A percentile compares a stretch with the other conserved stretches of the same genome.
Conservation (phyloP, 2,329 filamentous ascomycete genomes). For the Zymoseptoria brevis region DNA sequence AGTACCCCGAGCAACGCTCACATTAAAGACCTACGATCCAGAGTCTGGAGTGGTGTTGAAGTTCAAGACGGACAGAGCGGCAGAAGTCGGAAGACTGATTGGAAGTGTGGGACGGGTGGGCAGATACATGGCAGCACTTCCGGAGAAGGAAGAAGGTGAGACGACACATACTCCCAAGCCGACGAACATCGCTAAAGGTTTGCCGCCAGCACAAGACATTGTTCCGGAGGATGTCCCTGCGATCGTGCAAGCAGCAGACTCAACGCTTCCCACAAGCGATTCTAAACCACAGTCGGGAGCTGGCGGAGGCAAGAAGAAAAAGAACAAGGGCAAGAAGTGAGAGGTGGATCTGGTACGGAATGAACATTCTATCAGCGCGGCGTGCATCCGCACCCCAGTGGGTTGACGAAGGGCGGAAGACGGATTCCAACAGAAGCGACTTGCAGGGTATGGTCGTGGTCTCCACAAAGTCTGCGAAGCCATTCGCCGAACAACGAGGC, state of each 20-base stretch:
- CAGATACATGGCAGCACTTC: constrained; percentile 49
- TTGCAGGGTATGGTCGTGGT: background rate
- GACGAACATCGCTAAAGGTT: constrained; percentile 3
- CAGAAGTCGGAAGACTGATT: constrained; percentile 79
- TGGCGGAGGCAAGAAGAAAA: constrained; percentile 43
- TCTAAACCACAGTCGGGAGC: constrained; percentile 15
- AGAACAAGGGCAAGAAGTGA: constrained; percentile 40
- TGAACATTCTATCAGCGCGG: background rate
- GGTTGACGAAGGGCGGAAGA: background rate
- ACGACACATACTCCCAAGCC: background rate
- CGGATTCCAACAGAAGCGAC: background rate
- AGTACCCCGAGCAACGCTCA: constrained; percentile 60
- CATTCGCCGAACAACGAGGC: background rate
- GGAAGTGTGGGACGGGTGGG: constrained; percentile 67
- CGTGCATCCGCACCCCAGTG: background rate
- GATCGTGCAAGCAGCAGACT: constrained; percentile 20
- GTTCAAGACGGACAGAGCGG: constrained; percentile 83
- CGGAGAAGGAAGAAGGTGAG: constrained; percentile 35
- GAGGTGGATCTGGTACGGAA: background rate
- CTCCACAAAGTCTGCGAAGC: background rate
- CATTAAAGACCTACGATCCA: constrained; percentile 85
- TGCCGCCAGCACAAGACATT: constrained; percentile 19
- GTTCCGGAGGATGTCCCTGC: constrained; percentile 26
- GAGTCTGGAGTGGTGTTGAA: constrained; percentile 74
- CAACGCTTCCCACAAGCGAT: constrained; percentile 9